These are phyloP conservation scores for Malassezia obtusa DNA, from an alignment of 1,284 basidiomycete species.

Conservation along the genomic window DNA sequence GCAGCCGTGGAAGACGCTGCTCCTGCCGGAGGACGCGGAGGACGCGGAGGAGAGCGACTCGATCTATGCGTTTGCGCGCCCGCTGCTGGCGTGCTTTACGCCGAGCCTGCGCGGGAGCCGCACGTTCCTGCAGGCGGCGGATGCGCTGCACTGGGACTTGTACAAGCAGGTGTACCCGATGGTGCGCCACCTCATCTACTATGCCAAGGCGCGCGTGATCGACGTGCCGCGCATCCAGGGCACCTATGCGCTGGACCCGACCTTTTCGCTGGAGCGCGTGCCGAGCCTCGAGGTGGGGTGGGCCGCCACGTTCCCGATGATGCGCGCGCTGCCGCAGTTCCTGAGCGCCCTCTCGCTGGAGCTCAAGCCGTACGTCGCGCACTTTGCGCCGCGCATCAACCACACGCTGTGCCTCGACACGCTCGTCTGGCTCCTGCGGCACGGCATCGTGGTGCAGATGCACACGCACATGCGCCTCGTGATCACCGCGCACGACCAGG, in stretches of 20 bases:
- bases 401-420: constrained; percentile 63
- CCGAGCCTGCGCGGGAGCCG: constrained; percentile 7
- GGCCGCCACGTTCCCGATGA: constrained; percentile 58
- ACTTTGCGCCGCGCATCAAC: constrained; percentile 23
- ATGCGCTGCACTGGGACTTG: constrained; percentile 71
- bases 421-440: constrained; percentile 82
- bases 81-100: constrained; percentile 5
- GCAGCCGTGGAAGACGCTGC: constrained; percentile 82
- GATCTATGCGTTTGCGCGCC: background rate
- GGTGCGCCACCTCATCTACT: constrained; percentile 79
- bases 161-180: constrained; percentile 76
- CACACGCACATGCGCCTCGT: constrained; percentile 77
- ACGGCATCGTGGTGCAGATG: constrained; percentile 71
- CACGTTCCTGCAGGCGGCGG: constrained; percentile 77
- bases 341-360: constrained; percentile 26
- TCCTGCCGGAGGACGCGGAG: constrained; percentile 55
- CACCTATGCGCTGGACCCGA: constrained; percentile 58
- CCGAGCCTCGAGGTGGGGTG: constrained; percentile 59
- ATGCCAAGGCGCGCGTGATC: constrained; percentile 75
- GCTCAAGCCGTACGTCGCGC: constrained; percentile 20
- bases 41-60: background rate
- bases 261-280: constrained; percentile 48
- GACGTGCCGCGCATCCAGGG: constrained; percentile 76
- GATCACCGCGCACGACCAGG: constrained; percentile 66
- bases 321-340: constrained; percentile 57